Percentiles rank a stretch among this genome's conserved stretches.
Evolutionary conservation across 139 green algal species (phyloP).

Genomic region (Chlorella sp.): DNA sequence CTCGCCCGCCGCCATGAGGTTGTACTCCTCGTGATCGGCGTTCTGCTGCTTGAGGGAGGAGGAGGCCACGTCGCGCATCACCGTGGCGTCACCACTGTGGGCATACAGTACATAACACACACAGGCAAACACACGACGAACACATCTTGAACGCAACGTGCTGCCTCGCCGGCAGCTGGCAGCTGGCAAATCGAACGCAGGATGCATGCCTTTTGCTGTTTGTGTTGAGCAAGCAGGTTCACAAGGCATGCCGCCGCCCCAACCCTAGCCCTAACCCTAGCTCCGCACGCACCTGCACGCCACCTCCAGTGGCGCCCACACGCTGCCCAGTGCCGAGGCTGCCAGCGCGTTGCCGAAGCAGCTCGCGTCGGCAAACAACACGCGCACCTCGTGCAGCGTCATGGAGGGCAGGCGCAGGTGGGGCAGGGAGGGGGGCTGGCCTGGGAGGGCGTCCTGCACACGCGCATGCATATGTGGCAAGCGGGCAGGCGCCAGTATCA

Average conservation of each 20-base stretch:
- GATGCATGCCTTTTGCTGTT: no score
- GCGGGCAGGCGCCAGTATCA: neutral
- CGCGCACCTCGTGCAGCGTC: conserved; percentile 36
- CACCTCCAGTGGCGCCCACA: conserved; percentile 49
- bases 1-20: conserved; percentile 58
- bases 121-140: no score
- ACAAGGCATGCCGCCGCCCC: neutral
- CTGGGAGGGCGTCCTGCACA: neutral
- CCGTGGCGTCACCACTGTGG: neutral
- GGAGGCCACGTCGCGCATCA: neutral
- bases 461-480: neutral
- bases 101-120: neutral
- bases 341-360: conserved; percentile 48
- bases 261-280: neutral
- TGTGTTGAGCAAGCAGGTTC: no score
- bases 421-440: neutral
- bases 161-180: no score
- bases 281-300: conserved; percentile 4
- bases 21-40: conserved; percentile 31
- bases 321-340: conserved; percentile 1
- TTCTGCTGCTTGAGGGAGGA: conserved; percentile 6
- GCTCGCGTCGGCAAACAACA: conserved; percentile 58
- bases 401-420: conserved; percentile 62
- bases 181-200: no score
- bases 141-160: no score